Base-by-base conservation (phyloP, 31 red algal species). In the Asparagopsis taxiformis region DNA sequence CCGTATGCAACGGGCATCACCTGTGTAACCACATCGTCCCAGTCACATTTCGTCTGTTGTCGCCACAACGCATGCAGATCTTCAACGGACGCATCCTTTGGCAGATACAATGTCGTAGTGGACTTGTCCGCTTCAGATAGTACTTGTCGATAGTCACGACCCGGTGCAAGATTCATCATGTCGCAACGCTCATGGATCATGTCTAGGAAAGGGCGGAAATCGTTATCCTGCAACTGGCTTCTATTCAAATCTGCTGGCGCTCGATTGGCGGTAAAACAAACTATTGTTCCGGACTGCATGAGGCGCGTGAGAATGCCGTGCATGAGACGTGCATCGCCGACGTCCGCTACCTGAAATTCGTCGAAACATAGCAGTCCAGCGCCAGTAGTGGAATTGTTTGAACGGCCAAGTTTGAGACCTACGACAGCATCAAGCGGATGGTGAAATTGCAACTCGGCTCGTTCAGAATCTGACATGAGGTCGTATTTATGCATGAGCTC, bases 331-430 rank as follows among this genome's bases (percentile, higher is more conserved):
- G 93, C 93, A 66, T 97, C 93, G 19, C 88, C 88, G 31, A 97
- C 79, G 56, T 97, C 93, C 16, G 93, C 87, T 0, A 97, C 83
- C 38, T 97, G 93, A 68, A 97, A 88, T 37, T 97, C 93, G 70
- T 97, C 93, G 39, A 97, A 77, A 35, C 86, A 96, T 28, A 96
- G 59, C 34, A 97, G 48, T 33, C 72, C 59, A 11, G 49, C 70
- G 32, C 75, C 87, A 17, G 61, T 61, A 5, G 43, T 65, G 3
- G 80, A 50, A n/a, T 49, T 41, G 16, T 75, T 52, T 21, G 68
- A 65, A 11, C 62, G 39, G 20, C 77, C 54, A 50, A 81, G n/a
- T 25, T 54, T 68, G 28, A 30, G 23, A 32, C 64, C 64, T 20
- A 70, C 77, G 30, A 92, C 75, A 22, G 65, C 64, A 21, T 88